phyloP scores from a whole-genome alignment of 2,329 filamentous ascomycete genomes.

The Pseudopyricularia cyperi region DNA sequence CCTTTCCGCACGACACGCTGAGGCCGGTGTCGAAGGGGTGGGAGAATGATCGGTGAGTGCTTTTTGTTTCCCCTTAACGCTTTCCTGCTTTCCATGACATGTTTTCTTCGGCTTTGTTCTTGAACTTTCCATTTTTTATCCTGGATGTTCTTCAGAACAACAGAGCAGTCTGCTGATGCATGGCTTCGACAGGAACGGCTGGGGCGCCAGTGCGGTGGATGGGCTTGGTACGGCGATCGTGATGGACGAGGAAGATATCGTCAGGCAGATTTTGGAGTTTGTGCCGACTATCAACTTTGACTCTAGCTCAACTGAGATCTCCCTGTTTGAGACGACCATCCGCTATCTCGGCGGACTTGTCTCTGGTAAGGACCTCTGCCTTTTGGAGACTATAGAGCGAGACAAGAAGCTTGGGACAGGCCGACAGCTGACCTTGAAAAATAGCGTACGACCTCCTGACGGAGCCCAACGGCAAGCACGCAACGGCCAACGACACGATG shows the following conservation, averaged over 20 bases:
- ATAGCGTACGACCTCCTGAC: conserved; percentile 57
- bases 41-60: conserved; percentile 53
- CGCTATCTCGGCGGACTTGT: conserved; percentile 73
- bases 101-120: too few species aligned
- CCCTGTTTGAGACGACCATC: conserved; percentile 83
- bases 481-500: conserved; percentile 18
- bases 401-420: too few species aligned
- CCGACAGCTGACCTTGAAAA: neutral
- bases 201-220: conserved; percentile 75
- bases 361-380: conserved; percentile 37
- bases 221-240: conserved; percentile 68
- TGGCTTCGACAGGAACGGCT: conserved; percentile 49
- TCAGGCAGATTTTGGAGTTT: conserved; percentile 58
- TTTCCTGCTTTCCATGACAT: neutral
- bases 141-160: neutral
- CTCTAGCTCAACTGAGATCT: conserved; percentile 47
- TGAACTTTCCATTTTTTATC: neutral
- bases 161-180: neutral
- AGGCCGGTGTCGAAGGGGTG: conserved; percentile 52
- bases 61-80: neutral
- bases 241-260: conserved; percentile 56
- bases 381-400: too few species aligned
- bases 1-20: conserved; percentile 67
- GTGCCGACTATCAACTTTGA: conserved; percentile 61
- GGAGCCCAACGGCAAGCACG: conserved; percentile 44